phyloP scores from a whole-genome alignment of 2,329 filamentous ascomycete species.

The Paraconiothyrium brasiliense region DNA sequence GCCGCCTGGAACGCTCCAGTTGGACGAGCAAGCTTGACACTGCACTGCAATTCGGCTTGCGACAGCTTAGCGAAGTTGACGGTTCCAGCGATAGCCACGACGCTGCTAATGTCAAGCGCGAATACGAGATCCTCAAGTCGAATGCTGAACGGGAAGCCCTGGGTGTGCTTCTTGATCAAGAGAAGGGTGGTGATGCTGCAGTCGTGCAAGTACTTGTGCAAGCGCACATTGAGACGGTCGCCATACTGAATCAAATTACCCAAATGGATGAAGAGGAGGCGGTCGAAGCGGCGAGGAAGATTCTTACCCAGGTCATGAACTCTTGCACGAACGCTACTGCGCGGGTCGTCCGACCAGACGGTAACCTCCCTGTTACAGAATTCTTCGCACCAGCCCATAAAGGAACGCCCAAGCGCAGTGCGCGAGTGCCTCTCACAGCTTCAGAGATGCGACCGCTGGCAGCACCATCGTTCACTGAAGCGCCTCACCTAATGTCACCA shows the following conservation, averaged over 20 bases:
- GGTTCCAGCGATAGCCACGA: conserved; percentile 72
- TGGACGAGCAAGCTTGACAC: conserved; percentile 92
- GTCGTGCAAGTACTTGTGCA: conserved; percentile 84
- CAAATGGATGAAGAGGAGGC: conserved; percentile 86
- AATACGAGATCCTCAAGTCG: conserved; percentile 85
- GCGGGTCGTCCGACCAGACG: conserved; percentile 91
- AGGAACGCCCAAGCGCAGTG: conserved; percentile 80
- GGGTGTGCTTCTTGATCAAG: conserved; percentile 80
- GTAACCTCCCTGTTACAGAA: conserved; percentile 69
- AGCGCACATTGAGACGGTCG: conserved; percentile 90
- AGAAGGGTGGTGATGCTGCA: conserved; percentile 79
- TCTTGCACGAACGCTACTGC: conserved; percentile 77
- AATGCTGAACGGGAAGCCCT: conserved; percentile 84
- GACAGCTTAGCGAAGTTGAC: conserved; percentile 78
- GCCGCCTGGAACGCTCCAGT: conserved; percentile 78
- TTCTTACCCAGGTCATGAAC: conserved; percentile 80
- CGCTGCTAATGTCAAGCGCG: conserved; percentile 75
- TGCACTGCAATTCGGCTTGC: conserved; percentile 84
- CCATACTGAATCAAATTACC: conserved; percentile 82
- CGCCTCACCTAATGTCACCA: conserved; percentile 65
- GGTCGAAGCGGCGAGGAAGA: conserved; percentile 77
- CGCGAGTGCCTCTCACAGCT: conserved; percentile 58
- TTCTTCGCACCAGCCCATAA: conserved; percentile 74
- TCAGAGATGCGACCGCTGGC: conserved; percentile 57
- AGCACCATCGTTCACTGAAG: conserved; percentile 41